phyloP scores from a whole-genome alignment of 768 basidiomycete species.

The Phylloporus scabripes region DNA sequence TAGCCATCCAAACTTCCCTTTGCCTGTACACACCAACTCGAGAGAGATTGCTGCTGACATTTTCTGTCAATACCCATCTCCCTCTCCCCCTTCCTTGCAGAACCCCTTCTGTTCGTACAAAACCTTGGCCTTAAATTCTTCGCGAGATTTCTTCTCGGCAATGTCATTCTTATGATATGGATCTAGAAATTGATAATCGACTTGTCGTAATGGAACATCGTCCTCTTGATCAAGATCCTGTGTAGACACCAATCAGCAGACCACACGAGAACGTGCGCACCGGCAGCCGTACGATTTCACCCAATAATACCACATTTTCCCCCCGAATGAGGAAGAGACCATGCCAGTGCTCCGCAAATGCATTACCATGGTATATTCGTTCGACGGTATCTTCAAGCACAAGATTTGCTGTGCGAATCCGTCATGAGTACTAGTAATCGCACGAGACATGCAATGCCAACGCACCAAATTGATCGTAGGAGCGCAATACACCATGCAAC shows the following conservation, averaged over 20 bases:
- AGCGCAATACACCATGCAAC: slow-evolving; percentile 90
- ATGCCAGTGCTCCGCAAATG: slow-evolving; percentile 82
- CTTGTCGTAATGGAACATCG: slow-evolving; percentile 71
- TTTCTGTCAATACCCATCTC: slow-evolving; percentile 86
- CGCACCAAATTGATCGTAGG: slow-evolving; percentile 98
- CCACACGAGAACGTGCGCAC: slow-evolving; percentile 1
- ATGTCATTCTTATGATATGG: slow-evolving; percentile 69
- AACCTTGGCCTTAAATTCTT: slow-evolving; percentile 77
- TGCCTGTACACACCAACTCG: neutral
- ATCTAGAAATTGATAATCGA: slow-evolving; percentile 65
- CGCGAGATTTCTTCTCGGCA: slow-evolving; percentile 70
- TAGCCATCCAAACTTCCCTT: slow-evolving; percentile 11
- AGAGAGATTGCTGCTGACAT: slow-evolving; percentile 13
- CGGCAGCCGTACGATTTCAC: slow-evolving; percentile 78
- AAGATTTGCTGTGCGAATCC: slow-evolving; percentile 73
- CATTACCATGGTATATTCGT: slow-evolving; percentile 84
- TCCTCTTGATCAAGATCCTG: slow-evolving; percentile 94
- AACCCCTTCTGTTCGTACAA: slow-evolving; percentile 84
- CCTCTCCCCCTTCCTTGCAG: slow-evolving; percentile 93
- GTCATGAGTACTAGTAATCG: slow-evolving; percentile 1
- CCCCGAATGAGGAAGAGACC: slow-evolving; percentile 94
- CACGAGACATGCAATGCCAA: neutral
- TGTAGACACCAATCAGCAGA: slow-evolving; percentile 3
- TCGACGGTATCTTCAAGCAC: slow-evolving; percentile 95
- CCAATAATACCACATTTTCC: slow-evolving; percentile 95